Base-by-base conservation (phyloP, 23 red algal genomes). In the Cyanidiococcus yangmingshanensis region DNA sequence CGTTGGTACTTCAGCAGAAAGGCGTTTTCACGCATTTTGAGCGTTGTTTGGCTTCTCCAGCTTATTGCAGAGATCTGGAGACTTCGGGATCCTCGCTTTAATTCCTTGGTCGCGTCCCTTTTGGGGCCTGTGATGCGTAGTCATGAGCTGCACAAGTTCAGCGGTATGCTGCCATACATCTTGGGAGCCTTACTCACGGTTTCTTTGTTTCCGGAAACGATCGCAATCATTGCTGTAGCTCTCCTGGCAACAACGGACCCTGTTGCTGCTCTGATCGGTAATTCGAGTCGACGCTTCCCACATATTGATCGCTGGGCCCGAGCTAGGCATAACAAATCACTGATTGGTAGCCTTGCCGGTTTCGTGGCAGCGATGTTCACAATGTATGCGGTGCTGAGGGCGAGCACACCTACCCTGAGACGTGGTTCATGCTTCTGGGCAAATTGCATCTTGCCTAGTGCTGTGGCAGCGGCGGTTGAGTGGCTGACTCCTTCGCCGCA, bases 131-230 rank as follows among this genome's bases (percentile, higher is more conserved):
- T 71, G 15, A 71, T 71, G 63, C 63, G 63, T 29, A 35, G n/a
- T 7, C 63, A 71, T 3, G 63, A 71, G 32, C 21, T 17, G 63
- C 63, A 35, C 21, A 12, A 30, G n/a, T 71, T 71, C 32, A 71
- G 63, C 63, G 63, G 63, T 35, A 71, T 71, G 63, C 12, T 71
- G 63, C n/a, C 63, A 2, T 71, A 17, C 27, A 35, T 71, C 3
- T 30, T 71, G 3, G 63, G 63, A 25, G 32, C 63, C 16, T 29
- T 71, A 35, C 7, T 71, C 3, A 35, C 32, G 7, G 27, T 35
- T 7, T 12, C 63, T 35, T 29, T 71, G 12, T 71, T 17, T 29
- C 21, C n/a, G 16, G 32, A 71, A 29, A 7, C 3, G 3, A 29
- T 71, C 63, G 63, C 63, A 25, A 71, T 71, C 63, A 35, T 71